Conservation (phyloP, 306 rosid genomes). For the Cucurbita ficifolia region DNA sequence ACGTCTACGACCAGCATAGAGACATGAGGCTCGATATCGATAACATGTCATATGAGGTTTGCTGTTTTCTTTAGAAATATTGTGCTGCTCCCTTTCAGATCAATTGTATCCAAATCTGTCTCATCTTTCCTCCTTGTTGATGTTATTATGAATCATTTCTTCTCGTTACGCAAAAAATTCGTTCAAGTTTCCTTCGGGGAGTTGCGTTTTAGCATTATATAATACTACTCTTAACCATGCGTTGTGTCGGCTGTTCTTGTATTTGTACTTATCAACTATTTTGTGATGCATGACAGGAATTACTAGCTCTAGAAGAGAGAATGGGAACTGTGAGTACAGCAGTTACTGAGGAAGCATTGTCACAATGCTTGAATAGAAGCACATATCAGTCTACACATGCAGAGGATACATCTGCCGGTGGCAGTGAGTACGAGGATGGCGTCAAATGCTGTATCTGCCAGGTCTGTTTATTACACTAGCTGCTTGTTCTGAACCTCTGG, state of each 20-base stretch:
- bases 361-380: conserved; percentile 51
- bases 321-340: conserved; percentile 98
- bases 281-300: conserved; percentile 40
- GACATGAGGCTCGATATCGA: conserved; percentile 98
- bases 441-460: conserved; percentile 89
- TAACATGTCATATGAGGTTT: conserved; percentile 98
- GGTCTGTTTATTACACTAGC: conserved; percentile 25
- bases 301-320: conserved; percentile 89
- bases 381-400: conserved; percentile 28
- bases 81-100: not conserved
- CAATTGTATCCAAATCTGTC: not conserved
- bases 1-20: conserved; percentile 84
- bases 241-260: not conserved
- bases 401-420: conserved; percentile 21
- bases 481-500: not conserved
- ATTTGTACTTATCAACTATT: not conserved
- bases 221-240: not conserved
- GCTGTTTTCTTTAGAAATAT: conserved; percentile 2
- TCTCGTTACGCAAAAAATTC: too few relatives aligned
- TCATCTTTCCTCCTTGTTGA: not conserved
- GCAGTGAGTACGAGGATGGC: conserved; percentile 38
- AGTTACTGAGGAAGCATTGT: conserved; percentile 59
- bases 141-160: too few relatives aligned
- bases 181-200: not conserved
- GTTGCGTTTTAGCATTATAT: not conserved